Conservation (phyloP, 331 rosid genomes). For the Phaseolus coccineus region DNA sequence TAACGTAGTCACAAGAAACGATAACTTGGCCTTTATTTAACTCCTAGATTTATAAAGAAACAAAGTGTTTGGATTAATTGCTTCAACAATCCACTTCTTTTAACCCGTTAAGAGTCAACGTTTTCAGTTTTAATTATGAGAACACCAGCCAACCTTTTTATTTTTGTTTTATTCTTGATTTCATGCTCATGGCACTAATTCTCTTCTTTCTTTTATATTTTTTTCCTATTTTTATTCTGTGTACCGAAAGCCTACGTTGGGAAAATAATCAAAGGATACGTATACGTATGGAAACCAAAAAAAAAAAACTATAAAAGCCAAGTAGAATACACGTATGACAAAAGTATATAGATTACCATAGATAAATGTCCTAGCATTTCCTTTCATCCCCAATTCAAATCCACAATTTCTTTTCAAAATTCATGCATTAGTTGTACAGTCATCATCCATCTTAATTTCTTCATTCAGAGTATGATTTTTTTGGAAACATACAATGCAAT, state of each 20-base stretch:
- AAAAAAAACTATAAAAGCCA: neutral
- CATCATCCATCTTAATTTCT: neutral
- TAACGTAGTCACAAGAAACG: neutral
- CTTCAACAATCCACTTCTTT: neutral
- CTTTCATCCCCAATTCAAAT: slow-evolving; percentile 9
- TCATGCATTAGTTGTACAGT: slow-evolving; percentile 10
- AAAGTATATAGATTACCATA: no score
- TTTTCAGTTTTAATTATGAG: slow-evolving; percentile 1
- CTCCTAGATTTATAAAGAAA: neutral
- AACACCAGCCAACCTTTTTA: neutral
- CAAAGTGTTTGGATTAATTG: neutral
- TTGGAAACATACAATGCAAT: neutral
- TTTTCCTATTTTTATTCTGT: no score
- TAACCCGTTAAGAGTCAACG: neutral
- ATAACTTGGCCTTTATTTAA: neutral
- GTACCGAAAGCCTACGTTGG: slow-evolving; percentile 20
- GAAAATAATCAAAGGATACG: neutral
- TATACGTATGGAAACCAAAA: neutral
- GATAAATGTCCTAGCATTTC: neutral
- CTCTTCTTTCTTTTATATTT: neutral
- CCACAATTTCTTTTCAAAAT: slow-evolving; percentile 15
- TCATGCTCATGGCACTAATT: neutral
- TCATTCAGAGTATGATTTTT: neutral
- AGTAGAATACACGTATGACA: no score
- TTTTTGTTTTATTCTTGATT: neutral